A percentile compares a stretch with the other conserved stretches of the same genome.
phyloP scores from a whole-genome alignment of 306 rosid species.

The Casuarina equisetifolia region DNA sequence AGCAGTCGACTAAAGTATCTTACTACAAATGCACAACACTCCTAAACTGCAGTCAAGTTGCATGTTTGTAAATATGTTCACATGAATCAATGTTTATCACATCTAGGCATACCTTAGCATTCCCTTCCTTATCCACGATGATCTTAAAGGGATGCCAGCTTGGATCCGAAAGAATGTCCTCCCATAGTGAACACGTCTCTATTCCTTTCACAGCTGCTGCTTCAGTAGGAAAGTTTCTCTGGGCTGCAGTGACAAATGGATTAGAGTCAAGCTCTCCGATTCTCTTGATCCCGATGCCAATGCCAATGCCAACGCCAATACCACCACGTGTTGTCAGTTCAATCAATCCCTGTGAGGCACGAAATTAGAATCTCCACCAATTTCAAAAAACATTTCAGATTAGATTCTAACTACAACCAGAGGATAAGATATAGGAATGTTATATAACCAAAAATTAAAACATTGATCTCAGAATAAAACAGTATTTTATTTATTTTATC shows the following conservation, averaged over 20 bases:
- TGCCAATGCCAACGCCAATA: slow-evolving; percentile 22
- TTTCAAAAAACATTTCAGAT: background rate
- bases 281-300: slow-evolving; percentile 31
- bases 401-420: background rate
- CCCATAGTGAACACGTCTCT: slow-evolving; percentile 56
- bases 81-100: background rate
- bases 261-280: slow-evolving; percentile 55
- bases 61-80: background rate
- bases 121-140: slow-evolving; percentile 34
- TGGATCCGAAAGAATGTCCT: slow-evolving; percentile 61
- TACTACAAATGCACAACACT: background rate
- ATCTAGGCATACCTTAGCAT: slow-evolving; percentile 32
- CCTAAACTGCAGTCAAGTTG: background rate
- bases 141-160: slow-evolving; percentile 79
- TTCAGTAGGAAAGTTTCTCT: slow-evolving; percentile 33
- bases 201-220: slow-evolving; percentile 38
- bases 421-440: too few relatives aligned
- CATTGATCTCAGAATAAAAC: too few relatives aligned
- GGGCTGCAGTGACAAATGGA: slow-evolving; percentile 46
- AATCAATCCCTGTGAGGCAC: slow-evolving; percentile 39
- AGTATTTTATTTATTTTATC: too few relatives aligned
- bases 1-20: background rate
- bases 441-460: too few relatives aligned
- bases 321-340: slow-evolving; percentile 23
- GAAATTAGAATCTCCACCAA: slow-evolving; percentile 13